phyloP scores from a whole-genome alignment of 1,284 basidiomycete genomes.

The Austroboletus niveus region DNA sequence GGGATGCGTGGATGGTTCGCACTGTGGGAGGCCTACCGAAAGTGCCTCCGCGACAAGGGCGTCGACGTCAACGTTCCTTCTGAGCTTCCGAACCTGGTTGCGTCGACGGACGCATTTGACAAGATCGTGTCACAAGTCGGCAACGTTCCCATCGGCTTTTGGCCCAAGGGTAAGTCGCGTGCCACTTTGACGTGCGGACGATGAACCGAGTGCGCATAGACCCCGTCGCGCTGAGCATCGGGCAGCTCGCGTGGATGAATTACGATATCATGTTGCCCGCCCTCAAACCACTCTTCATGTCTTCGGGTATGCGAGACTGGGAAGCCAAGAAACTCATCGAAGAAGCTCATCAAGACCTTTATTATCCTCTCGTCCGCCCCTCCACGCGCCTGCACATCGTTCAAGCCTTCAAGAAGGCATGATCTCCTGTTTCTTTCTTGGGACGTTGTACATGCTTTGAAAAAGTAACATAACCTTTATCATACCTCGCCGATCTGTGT shows the following conservation, averaged over 20 bases:
- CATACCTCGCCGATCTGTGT: conserved; percentile 12
- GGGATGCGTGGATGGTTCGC: conserved; percentile 56
- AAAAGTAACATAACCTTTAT: conserved; percentile 26
- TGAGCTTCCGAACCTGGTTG: conserved; percentile 46
- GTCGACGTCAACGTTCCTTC: conserved; percentile 59
- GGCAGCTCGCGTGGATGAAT: conserved; percentile 68
- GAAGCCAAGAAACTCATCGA: conserved; percentile 53
- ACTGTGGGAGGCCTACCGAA: conserved; percentile 58
- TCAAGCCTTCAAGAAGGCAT: conserved; percentile 48
- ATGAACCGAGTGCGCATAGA: conserved; percentile 21
- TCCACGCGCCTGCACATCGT: conserved; percentile 57
- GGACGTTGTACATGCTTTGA: conserved; percentile 20
- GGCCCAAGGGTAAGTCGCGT: conserved; percentile 47
- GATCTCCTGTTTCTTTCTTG: conserved; percentile 34
- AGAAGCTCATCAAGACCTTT: conserved; percentile 63
- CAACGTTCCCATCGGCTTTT: conserved; percentile 58
- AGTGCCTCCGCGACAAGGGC: conserved; percentile 47
- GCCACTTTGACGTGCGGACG: background rate
- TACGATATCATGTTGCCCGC: conserved; percentile 63
- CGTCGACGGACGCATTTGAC: conserved; percentile 47
- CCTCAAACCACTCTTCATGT: conserved; percentile 56
- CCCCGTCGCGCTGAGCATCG: conserved; percentile 50
- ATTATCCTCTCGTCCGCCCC: conserved; percentile 51
- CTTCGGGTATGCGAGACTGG: conserved; percentile 48
- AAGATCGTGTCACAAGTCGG: conserved; percentile 49